A percentile compares a stretch with the other conserved stretches of the same genome.
Evolutionary conservation across 192 early-diverging fungal species (phyloP).

Genomic region (Coemansia sp.): DNA sequence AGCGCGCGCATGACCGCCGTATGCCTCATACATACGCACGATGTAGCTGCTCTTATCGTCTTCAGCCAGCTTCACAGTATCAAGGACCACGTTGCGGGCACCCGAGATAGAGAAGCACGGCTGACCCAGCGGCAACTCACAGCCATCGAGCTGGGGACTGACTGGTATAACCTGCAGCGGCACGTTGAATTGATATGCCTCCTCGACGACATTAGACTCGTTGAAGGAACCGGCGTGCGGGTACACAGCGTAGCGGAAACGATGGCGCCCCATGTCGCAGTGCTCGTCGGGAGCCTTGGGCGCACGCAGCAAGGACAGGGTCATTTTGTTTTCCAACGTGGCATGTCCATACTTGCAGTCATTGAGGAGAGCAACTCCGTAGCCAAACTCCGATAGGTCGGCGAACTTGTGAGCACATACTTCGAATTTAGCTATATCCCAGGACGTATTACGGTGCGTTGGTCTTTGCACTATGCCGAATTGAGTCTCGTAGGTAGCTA

Average conservation of each 20-base stretch:
- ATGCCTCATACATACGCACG: constrained; percentile 88
- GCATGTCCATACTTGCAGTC: constrained; percentile 98
- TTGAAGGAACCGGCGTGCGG: constrained; percentile 85
- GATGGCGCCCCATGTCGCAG: constrained; percentile 67
- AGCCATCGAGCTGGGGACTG: neutral
- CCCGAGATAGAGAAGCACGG: constrained; percentile 43
- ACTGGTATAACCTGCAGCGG: constrained; percentile 60
- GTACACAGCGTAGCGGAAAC: constrained; percentile 86
- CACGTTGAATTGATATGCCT: constrained; percentile 88
- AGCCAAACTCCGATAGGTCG: constrained; percentile 93
- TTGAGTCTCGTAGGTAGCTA: constrained; percentile 93
- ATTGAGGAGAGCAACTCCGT: constrained; percentile 89
- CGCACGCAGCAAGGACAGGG: constrained; percentile 81
- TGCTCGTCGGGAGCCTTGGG: constrained; percentile 73
- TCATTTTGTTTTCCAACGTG: constrained; percentile 75
- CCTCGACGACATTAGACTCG: constrained; percentile 83
- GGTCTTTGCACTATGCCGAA: constrained; percentile 89
- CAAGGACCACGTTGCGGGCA: constrained; percentile 76
- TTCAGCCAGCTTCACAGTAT: constrained; percentile 90
- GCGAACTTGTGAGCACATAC: constrained; percentile 97
- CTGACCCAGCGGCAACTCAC: neutral
- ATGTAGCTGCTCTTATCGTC: constrained; percentile 67
- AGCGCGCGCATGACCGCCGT: constrained; percentile 68
- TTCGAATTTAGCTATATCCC: constrained; percentile 89
- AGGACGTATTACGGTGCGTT: constrained; percentile 92